Base-by-base conservation (phyloP, 2,329 filamentous ascomycete species). In the Lasiodiplodia citricola region DNA sequence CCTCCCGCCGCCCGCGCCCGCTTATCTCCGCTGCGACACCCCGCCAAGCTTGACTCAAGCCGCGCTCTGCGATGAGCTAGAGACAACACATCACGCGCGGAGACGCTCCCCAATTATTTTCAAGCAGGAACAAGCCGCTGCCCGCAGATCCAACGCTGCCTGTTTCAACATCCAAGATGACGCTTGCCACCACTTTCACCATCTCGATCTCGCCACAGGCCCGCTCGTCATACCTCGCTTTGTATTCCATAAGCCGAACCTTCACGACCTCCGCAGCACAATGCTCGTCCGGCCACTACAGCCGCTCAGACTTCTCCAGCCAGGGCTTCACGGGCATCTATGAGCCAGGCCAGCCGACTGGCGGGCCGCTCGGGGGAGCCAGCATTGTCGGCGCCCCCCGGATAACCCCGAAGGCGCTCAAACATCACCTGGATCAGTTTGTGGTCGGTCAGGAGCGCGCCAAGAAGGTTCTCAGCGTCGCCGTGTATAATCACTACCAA, bases 401-500 rank as follows among this genome's bases (percentile, higher is more conserved):
- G 64, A 83, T 90, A 66, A 91, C 88, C 11, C 89, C 89, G 8
- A 86, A 85, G 73, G 81, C 84, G 73, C 85, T 99, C 74, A 97
- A 98, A 84, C 90, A 93, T 76, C 92, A 96, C 75, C 89, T 98
- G 38, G 96, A 99, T 78, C 92, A 96, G 77, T 99, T 96, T 78
- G 95, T 99, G 1, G 95, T 99, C 4, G 96, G 95, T 51, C 96
- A 99, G 80, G 93, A 97, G 73, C 89, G 93, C 70, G 94, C 96
- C 18, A 96, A 99, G 85, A 96, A 97, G 80, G 92, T 94, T 16
- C 89, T 98, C 71, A 96, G 93, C 72, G 91, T 95, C 3, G 94
- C 95, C 7, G 92, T 99, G 35, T 97, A 97, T 83, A 97, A 98
- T 77, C 96, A 99, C 78, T 97, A 98, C 77, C 93, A 97, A 80